Evolutionary conservation across 768 basidiomycete genomes (phyloP).

Genomic region (Cantharellus cinnabarinus): DNA sequence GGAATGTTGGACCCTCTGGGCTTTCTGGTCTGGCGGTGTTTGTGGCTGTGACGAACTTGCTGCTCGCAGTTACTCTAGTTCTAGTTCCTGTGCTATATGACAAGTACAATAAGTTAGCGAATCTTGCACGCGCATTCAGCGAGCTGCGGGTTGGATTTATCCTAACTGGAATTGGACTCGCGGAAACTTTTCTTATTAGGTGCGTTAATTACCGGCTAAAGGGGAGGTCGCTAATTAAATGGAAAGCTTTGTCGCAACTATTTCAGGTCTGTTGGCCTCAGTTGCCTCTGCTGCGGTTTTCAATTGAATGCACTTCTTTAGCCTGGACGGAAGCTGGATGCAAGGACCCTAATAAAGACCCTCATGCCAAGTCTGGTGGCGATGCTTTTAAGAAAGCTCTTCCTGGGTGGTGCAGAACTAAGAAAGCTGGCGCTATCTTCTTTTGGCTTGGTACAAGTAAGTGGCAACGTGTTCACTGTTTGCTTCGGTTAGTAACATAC

Average conservation of each 20-base stretch:
- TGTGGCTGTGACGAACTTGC: slow-evolving; percentile 47
- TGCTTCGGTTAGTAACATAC: neutral
- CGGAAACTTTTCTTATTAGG: slow-evolving; percentile 55
- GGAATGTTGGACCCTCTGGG: slow-evolving; percentile 69
- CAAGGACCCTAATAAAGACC: slow-evolving; percentile 67
- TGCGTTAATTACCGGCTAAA: slow-evolving; percentile 21
- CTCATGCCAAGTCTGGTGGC: slow-evolving; percentile 43
- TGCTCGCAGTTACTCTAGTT: slow-evolving; percentile 54
- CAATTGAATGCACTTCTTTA: slow-evolving; percentile 15
- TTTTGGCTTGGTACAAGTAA: slow-evolving; percentile 70
- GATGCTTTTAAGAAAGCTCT: slow-evolving; percentile 43
- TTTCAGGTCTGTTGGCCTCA: slow-evolving; percentile 7
- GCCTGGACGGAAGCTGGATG: slow-evolving; percentile 83
- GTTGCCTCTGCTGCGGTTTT: slow-evolving; percentile 26
- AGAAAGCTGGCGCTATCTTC: slow-evolving; percentile 78
- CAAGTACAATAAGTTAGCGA: slow-evolving; percentile 63
- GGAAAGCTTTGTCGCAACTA: slow-evolving; percentile 12
- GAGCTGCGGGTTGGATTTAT: slow-evolving; percentile 74
- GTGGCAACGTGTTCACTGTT: slow-evolving; percentile 12
- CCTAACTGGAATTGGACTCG: slow-evolving; percentile 47
- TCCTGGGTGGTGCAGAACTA: slow-evolving; percentile 73
- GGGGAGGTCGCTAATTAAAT: neutral
- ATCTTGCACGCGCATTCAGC: slow-evolving; percentile 59
- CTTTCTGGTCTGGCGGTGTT: slow-evolving; percentile 75
- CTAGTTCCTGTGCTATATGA: slow-evolving; percentile 62